These are phyloP conservation scores for Leccinum incarnatum DNA, from an alignment of 768 basidiomycete genomes.

Conservation along the genomic window DNA sequence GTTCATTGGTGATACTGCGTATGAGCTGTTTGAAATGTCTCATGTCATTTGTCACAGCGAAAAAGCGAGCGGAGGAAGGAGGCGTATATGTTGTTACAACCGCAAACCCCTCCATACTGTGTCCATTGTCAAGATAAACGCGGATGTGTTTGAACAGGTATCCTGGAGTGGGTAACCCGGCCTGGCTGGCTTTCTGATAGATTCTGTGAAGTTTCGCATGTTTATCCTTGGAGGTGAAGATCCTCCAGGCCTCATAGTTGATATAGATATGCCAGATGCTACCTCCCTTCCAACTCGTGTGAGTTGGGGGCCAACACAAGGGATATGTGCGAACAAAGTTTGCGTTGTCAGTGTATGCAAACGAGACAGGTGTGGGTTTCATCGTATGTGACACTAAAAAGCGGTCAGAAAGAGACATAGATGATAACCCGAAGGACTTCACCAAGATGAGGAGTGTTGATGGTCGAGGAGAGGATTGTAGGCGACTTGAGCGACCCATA, in stretches of 20 bases:
- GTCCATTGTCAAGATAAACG: not conserved
- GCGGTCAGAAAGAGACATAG: not conserved
- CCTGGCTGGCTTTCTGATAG: not conserved
- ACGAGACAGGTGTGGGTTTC: not conserved
- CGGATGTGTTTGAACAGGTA: not conserved
- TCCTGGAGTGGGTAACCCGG: not conserved
- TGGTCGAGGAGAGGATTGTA: not conserved
- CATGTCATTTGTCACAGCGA: not conserved
- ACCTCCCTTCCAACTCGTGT: not conserved
- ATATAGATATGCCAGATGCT: not conserved
- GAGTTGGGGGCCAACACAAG: not conserved
- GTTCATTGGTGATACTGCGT: not conserved
- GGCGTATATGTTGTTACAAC: not conserved
- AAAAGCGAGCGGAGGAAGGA: not conserved
- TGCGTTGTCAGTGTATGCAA: not conserved
- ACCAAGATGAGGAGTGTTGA: not conserved
- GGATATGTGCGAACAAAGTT: fast-evolving
- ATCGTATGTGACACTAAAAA: not conserved
- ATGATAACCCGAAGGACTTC: not conserved
- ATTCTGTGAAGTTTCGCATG: not conserved
- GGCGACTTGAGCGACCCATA: too few species aligned
- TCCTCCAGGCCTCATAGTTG: not conserved
- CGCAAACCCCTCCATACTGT: not conserved
- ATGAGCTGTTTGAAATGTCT: not conserved
- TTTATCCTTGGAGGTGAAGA: not conserved